Evolutionary conservation across 2,329 filamentous ascomycete genomes (phyloP), one percentile per base, ranked within the genome.

Genomic region (Fusarium sp.): DNA sequence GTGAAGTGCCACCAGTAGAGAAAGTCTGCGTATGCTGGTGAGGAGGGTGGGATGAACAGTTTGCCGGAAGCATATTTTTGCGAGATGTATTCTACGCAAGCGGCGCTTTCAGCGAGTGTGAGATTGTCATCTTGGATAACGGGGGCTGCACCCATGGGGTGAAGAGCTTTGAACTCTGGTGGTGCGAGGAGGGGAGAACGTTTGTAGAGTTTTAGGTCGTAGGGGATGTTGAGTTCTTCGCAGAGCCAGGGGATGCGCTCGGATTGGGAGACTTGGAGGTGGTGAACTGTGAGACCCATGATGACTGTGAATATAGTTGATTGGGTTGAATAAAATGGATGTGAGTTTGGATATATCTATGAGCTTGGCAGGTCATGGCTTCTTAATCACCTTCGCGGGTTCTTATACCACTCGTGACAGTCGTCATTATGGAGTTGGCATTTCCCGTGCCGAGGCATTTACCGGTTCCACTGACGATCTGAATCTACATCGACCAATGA

Each of bases 1-100:
- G 82, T 80, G 75, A 84, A 90, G 75, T 91, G 87, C 73, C 88
- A 86, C 88, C 88, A 92, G 80, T 88, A 91, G 2, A 92, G 74
- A 68, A 88, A 92, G 53, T 89, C 84, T 4, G 87, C 80, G 67
- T 89, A 92, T 46, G 83, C 81, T 18, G 82, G 77, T 53, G 87
- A 78, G 0, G 76, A 70, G 0, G 86, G 84, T 0, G 72, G 51
- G 0, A 89, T 69, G 12, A 83, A 79, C 0, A 91, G 79, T 15
- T 77, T 78, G 8, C 87, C 87, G 8, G 77, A 71, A 30, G 81
- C 87, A 69, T 90, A 81, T 46, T 84, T 84, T 83, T 78, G 64
- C 85, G 80, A 38, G 72, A 92, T 86, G 79, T 91, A 92, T 59
- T 92, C 88, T 47, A 85, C 80, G 65, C 85, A 86, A 4, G 90